These are phyloP conservation scores for Westerdykella ornata DNA, from an alignment of 2,329 filamentous ascomycete species.

Conservation along the genomic window DNA sequence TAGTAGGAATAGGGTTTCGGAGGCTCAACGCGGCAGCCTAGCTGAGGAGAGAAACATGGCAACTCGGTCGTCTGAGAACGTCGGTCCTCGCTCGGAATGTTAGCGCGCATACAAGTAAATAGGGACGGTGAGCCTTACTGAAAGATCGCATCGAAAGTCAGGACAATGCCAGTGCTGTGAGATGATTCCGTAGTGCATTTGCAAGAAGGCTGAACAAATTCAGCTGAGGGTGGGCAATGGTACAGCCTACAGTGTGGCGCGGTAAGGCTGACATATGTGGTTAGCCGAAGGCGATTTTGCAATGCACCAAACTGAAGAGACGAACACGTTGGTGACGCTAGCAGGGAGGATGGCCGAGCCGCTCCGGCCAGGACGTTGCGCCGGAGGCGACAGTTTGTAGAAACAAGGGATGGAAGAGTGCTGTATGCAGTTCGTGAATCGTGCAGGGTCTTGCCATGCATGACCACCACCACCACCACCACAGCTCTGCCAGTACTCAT, in stretches of 20 bases:
- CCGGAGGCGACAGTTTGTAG: background rate
- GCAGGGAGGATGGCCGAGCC: background rate
- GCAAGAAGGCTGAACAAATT: conserved; percentile 6
- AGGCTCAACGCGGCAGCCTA: conserved; percentile 7
- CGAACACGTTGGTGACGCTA: background rate
- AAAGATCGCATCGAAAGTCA: conserved; percentile 8
- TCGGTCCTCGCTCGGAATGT: conserved; percentile 7
- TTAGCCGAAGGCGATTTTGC: no score
- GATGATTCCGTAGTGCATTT: conserved; percentile 8
- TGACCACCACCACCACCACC: background rate
- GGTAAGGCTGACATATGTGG: conserved; percentile 7
- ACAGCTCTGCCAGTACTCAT: background rate
- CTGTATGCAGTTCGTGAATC: background rate
- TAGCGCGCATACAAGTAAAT: conserved; percentile 10
- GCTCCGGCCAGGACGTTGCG: background rate
- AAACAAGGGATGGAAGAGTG: background rate
- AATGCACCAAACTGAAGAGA: no score
- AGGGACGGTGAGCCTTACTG: conserved; percentile 7
- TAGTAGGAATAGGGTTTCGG: conserved; percentile 1
- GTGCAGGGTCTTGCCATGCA: background rate
- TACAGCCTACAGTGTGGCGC: conserved; percentile 6
- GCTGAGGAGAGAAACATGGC: conserved; percentile 6
- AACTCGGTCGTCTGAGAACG: conserved; percentile 8
- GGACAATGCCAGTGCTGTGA: conserved; percentile 7
- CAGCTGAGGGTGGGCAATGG: conserved; percentile 5